Base-by-base conservation (phyloP, 148 eudicot species). In the Persicaria maculosa region DNA sequence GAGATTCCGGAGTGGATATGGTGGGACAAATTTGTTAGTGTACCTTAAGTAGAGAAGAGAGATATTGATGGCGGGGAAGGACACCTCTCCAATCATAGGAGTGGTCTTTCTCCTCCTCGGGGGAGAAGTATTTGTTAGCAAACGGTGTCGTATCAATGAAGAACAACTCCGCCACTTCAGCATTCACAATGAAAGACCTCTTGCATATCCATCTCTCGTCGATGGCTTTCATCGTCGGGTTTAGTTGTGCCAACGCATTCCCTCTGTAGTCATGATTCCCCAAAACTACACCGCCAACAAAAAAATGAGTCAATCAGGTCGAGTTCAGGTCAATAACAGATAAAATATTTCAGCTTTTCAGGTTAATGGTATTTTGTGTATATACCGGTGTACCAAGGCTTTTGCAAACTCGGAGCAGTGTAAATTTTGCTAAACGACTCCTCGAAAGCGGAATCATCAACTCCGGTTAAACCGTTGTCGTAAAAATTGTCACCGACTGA, bases 231-330 rank as follows among this genome's bases (percentile, higher is more conserved):
- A 91, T 85, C 10, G 73, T 45, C 16, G 89, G 88, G 77, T 86
- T 88, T 72, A 91, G 73, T 44, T 93, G 98, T 69, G 97, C 95
- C 76, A 74, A 19, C 11, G 65, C 94, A 79, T 91, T 83, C 71
- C 98, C 98, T 62, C 98, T 85, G 73, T 89, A 93, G 73, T 91
- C 97, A 80, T 91, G 97, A 72, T 91, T 91, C 2, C 94, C 97
- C 72, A 91, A 77, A 75, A 91, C 98, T 93, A 81, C 79, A 82
- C 20, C 1, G 2, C 5, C n/a, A 53, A 16, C 0, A 31, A 31
- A 1, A 52, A 9, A 9, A 1, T 3, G 57, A 52, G n/a, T 16
- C 11, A 52, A 4, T 9, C n/a, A 0, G n/a, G 57, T 9, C 57
- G n/a, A 16, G 57, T 52, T 9, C 2, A 52, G 14, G n/a, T 10